Conservation (phyloP, 1,284 basidiomycete species). For the Fistulinella cinereoalba region DNA sequence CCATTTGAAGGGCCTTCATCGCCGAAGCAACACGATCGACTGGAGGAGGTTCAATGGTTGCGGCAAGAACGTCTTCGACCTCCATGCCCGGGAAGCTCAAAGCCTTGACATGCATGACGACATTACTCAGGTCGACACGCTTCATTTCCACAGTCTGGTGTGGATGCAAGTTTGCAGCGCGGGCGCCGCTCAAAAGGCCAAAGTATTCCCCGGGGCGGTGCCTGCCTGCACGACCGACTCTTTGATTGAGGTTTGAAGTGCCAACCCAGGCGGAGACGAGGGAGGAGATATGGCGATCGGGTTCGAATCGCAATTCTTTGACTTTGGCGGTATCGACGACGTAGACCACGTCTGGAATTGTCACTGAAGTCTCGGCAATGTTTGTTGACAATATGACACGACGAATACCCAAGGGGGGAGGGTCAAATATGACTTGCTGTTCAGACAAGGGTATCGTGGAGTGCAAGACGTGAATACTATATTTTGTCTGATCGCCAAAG, state of each 20-base stretch:
- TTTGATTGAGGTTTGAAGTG: slow-evolving; percentile 89
- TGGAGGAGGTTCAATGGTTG: slow-evolving; percentile 89
- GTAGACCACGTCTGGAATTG: slow-evolving; percentile 95
- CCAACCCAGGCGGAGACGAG: slow-evolving; percentile 91
- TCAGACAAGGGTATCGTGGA: slow-evolving; percentile 88
- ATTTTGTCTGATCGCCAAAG: slow-evolving; percentile 61
- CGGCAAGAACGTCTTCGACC: slow-evolving; percentile 84
- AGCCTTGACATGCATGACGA: slow-evolving; percentile 98
- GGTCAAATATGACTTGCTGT: slow-evolving; percentile 89
- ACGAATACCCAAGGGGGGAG: slow-evolving; percentile 73
- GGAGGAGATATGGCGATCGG: slow-evolving; percentile 82
- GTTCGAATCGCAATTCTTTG: slow-evolving; percentile 94
- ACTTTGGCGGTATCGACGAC: slow-evolving; percentile 89
- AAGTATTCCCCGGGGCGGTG: slow-evolving; percentile 92
- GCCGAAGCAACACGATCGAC: slow-evolving; percentile 78
- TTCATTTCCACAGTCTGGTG: slow-evolving; percentile 98
- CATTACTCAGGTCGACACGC: slow-evolving; percentile 85
- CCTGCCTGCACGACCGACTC: slow-evolving; percentile 91
- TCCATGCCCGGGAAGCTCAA: slow-evolving; percentile 86
- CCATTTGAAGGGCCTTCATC: slow-evolving; percentile 79
- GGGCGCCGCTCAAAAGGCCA: slow-evolving; percentile 72
- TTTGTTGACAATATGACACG: slow-evolving; percentile 93
- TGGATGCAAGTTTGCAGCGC: slow-evolving; percentile 65
- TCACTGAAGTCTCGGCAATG: slow-evolving; percentile 95
- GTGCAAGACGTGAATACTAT: slow-evolving; percentile 85